phyloP scores from a whole-genome alignment of 345 rosid genomes.

The Syzygium grande region DNA sequence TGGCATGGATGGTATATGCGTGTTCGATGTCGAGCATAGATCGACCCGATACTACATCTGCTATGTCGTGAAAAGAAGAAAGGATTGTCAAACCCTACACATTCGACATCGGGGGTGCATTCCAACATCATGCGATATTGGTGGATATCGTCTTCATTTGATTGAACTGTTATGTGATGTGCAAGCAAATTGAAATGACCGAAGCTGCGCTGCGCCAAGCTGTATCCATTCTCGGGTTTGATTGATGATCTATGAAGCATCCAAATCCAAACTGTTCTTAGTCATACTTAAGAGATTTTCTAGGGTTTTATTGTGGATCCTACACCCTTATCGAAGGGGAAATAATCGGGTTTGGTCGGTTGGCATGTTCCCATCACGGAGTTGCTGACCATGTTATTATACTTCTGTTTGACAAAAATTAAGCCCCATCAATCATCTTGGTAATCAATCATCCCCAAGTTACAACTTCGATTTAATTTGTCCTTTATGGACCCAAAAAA shows the following conservation, averaged over 20 bases:
- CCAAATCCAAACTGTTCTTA: neutral
- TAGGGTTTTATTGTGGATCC: neutral
- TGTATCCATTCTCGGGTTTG: neutral
- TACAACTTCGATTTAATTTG: neutral
- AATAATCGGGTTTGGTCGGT: neutral
- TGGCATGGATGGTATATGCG: neutral
- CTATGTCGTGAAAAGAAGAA: neutral
- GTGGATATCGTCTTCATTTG: neutral
- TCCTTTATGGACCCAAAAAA: neutral
- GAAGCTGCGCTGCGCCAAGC: accelerated
- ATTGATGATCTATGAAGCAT: neutral
- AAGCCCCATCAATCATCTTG: neutral
- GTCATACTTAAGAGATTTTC: neutral
- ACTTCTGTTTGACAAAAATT: neutral
- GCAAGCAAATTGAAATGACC: neutral
- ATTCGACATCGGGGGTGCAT: neutral
- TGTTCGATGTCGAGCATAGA: accelerated
- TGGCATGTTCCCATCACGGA: neutral
- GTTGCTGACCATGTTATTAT: neutral
- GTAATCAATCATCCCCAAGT: neutral
- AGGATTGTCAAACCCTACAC: accelerated
- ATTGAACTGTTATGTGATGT: accelerated
- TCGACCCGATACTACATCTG: neutral
- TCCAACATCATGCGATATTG: neutral
- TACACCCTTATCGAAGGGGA: neutral